Base-by-base conservation (phyloP, 495 filamentous ascomycete genomes). In the Penicillium ochrochloron region DNA sequence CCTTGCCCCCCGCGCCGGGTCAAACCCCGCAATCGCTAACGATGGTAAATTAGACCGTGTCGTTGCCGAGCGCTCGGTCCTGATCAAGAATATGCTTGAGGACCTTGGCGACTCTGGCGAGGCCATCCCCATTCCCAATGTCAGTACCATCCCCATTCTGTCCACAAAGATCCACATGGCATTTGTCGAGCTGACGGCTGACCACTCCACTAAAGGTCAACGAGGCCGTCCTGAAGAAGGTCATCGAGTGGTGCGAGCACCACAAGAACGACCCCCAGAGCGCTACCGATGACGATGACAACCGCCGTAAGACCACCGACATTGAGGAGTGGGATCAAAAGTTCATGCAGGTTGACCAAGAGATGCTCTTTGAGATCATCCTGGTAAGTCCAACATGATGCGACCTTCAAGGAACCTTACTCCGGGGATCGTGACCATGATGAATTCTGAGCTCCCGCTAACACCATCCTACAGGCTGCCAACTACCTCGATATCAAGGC, bases 261-360 rank as follows among this genome's bases (percentile, higher is more conserved):
- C 95, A 99, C 86, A 89, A 90, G 75, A 86, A 85, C 70, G 95
- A 99, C 75, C 91, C 95, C 50, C 85, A 88, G 19, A 82, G 86
- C 44, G 82, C 86, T 58, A 92, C 94, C 57, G 95, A 99, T 58
- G 94, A 99, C 63, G 90, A 93, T 67, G 95, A 99, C 73, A 90
- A 85, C 41, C 92, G 96, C 65, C 97, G 97, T 84, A 97, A 97
- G 87, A 96, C 93, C 0, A 97, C 95, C 23, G 95, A 98, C 57
- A 99, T 99, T 70, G 95, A 97, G 44, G 95, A 99, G 80, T 99
- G 95, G 95, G 95, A 99, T 69, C 95, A 97, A 77, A 99, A 99
- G 76, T 99, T 97, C 76, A 99, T 98, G 95, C 95, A 98, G 78
- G 95, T 99, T 10, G 95, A 99, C 73, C 95, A 99, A 74, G 95